Percentiles rank a stretch among this genome's conserved stretches.
Evolutionary conservation across 176 grass and related monocot species (phyloP).

Genomic region (Cenchrus americanus): DNA sequence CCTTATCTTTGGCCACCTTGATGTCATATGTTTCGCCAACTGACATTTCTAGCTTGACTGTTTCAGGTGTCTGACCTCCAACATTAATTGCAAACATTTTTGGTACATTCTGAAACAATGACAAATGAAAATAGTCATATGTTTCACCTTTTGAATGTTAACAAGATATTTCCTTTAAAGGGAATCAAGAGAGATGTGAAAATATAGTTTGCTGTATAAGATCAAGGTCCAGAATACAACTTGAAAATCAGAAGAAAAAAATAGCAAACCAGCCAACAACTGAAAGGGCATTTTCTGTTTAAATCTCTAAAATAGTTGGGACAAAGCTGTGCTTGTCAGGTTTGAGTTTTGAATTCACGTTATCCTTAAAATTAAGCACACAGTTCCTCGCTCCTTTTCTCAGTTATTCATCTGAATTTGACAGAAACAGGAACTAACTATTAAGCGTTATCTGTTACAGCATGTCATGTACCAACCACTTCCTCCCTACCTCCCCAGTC

Average conservation of each 20-base stretch:
- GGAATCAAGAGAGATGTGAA: neutral
- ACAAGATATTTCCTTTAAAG: neutral
- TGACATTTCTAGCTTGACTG: neutral
- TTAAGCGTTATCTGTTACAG: too few species aligned
- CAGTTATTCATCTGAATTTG: neutral
- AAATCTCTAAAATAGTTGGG: neutral
- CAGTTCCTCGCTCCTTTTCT: neutral
- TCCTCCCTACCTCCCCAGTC: too few species aligned
- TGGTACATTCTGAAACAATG: neutral
- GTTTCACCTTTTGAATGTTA: neutral
- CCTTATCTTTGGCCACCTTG: neutral
- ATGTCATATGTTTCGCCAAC: conserved; percentile 2
- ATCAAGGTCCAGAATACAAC: neutral
- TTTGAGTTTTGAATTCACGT: neutral
- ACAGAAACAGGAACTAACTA: neutral
- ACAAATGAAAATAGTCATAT: neutral
- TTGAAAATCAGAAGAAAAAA: neutral
- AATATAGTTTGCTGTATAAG: neutral
- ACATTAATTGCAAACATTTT: neutral
- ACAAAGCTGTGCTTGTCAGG: neutral
- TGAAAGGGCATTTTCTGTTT: neutral
- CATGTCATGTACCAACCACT: too few species aligned
- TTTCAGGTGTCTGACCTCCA: neutral
- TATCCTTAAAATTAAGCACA: neutral
- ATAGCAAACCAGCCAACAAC: neutral